phyloP scores from a whole-genome alignment of 345 rosid genomes.

The Populus ilicifolia region DNA sequence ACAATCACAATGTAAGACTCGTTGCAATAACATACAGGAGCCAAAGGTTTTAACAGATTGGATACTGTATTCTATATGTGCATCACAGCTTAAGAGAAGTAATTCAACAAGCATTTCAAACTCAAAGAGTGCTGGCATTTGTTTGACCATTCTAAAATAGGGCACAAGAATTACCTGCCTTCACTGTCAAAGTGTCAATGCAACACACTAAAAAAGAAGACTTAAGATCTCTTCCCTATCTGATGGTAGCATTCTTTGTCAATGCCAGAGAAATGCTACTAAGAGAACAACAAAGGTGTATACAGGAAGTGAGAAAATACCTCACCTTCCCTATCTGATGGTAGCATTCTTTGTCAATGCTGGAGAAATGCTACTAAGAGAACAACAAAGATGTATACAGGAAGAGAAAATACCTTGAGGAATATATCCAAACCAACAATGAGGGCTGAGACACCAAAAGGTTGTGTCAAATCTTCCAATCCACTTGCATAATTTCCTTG shows the following conservation, averaged over 20 bases:
- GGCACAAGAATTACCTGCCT: not conserved
- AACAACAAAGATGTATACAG: not conserved
- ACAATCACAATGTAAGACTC: not conserved
- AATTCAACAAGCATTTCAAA: not conserved
- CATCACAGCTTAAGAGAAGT: not conserved
- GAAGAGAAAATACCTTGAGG: conserved; percentile 56
- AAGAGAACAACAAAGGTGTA: not conserved
- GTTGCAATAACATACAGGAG: not conserved
- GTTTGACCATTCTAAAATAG: not conserved
- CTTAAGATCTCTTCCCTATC: not conserved
- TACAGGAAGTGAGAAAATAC: conserved; percentile 29
- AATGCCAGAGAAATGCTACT: not conserved
- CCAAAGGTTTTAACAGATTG: not conserved
- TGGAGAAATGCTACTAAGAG: not conserved
- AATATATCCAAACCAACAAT: conserved; percentile 72
- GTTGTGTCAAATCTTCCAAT: conserved; percentile 63
- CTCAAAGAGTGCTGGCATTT: not conserved
- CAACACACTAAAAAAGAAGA: not conserved
- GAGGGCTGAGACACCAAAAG: conserved; percentile 71
- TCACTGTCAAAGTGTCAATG: not conserved
- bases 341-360: not conserved
- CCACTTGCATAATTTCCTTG: conserved; percentile 89
- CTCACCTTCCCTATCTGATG: conserved; percentile 19
- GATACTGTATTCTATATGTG: not conserved
- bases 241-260: not conserved